Evolutionary conservation across 2,329 filamentous ascomycete species (phyloP).

Genomic region (Fusarium falciforme): DNA sequence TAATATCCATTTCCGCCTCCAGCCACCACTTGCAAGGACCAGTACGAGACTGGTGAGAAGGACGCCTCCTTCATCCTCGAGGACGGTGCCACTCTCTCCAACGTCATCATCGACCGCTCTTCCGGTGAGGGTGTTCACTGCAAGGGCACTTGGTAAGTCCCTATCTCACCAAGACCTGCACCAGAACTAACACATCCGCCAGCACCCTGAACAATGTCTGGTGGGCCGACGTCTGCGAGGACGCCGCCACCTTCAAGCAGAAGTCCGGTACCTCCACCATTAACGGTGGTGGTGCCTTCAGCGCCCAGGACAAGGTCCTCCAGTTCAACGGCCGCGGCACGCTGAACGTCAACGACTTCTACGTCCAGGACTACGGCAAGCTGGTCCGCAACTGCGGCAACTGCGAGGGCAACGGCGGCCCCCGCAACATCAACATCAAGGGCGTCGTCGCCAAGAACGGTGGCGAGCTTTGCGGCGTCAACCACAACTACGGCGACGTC

Average conservation of each 20-base stretch:
- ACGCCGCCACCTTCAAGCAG: conserved; percentile 48
- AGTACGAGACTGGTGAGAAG: background rate
- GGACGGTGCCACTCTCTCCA: conserved; percentile 59
- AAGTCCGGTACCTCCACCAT: conserved; percentile 50
- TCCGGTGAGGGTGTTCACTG: conserved; percentile 62
- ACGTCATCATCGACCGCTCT: conserved; percentile 62
- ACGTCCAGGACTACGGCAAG: conserved; percentile 50
- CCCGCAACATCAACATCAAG: conserved; percentile 1
- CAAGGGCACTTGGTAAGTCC: conserved; percentile 51
- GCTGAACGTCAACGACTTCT: conserved; percentile 40
- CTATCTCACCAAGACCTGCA: background rate
- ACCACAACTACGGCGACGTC: conserved; percentile 2
- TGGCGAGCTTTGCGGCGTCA: conserved; percentile 1
- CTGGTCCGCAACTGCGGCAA: conserved; percentile 60
- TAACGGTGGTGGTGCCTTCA: conserved; percentile 33
- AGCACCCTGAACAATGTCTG: conserved; percentile 49
- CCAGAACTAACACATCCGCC: background rate
- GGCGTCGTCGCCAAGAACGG: background rate
- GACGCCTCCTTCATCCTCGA: conserved; percentile 46
- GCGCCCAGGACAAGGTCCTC: conserved; percentile 37
- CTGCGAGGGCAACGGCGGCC: background rate
- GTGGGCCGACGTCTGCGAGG: conserved; percentile 52
- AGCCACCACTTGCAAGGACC: background rate
- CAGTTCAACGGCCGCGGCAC: conserved; percentile 49
- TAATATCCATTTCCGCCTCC: background rate